These are phyloP conservation scores for Fusarium nodosum DNA, from an alignment of 2,329 filamentous ascomycete species.

Conservation along the genomic window DNA sequence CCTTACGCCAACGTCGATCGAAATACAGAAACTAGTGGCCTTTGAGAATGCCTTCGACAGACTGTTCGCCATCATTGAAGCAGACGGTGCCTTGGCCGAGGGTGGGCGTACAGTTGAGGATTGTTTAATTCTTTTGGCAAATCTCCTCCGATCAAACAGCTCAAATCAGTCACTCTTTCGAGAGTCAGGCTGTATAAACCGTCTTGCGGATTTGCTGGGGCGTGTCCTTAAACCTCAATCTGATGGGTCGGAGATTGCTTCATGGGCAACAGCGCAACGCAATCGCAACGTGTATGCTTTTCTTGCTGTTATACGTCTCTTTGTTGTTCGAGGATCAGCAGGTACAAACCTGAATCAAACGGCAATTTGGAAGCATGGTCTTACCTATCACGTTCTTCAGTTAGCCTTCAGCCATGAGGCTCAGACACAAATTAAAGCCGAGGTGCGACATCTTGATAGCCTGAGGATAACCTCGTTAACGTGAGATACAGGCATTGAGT, in stretches of 20 bases:
- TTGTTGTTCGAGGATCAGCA: conserved; percentile 83
- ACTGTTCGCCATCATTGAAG: conserved; percentile 83
- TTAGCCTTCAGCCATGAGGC: conserved; percentile 82
- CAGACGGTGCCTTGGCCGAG: conserved; percentile 84
- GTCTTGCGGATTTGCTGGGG: conserved; percentile 77
- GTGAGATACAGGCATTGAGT: conserved; percentile 73
- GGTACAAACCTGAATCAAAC: conserved; percentile 87
- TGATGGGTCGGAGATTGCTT: conserved; percentile 70
- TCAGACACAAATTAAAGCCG: conserved; percentile 82
- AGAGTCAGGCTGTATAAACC: conserved; percentile 85
- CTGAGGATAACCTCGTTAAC: conserved; percentile 30
- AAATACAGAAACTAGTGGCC: conserved; percentile 94
- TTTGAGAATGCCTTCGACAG: conserved; percentile 95
- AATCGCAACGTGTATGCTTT: conserved; percentile 95
- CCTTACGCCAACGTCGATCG: conserved; percentile 85
- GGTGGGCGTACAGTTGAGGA: conserved; percentile 93
- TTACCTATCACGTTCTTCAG: conserved; percentile 83
- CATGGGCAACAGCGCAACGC: conserved; percentile 81
- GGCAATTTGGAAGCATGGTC: conserved; percentile 85
- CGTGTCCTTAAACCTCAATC: conserved; percentile 67
- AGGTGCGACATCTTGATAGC: conserved; percentile 63
- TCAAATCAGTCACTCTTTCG: conserved; percentile 96
- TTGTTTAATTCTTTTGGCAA: conserved; percentile 89
- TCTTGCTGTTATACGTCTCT: conserved; percentile 86
- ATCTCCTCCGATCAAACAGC: conserved; percentile 85